A percentile compares a stretch with the other conserved stretches of the same genome.
These are phyloP conservation scores for Pseudocercospora fuligena DNA, from an alignment of 2,329 filamentous ascomycete genomes.

Conservation along the genomic window DNA sequence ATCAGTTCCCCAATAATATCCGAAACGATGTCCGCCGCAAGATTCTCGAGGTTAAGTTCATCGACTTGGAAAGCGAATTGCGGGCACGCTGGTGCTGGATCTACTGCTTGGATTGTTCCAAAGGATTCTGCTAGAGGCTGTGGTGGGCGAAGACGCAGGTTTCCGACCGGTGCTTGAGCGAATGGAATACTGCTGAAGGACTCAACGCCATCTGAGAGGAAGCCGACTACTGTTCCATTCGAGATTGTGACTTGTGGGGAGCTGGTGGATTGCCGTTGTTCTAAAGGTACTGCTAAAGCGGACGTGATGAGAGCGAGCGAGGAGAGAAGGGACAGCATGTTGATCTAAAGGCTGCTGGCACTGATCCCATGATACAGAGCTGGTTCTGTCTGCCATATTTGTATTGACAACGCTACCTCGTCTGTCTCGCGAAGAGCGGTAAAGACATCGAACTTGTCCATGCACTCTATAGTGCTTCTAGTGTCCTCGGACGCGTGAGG, in stretches of 20 bases:
- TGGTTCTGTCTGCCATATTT: background rate
- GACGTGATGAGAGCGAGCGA: background rate
- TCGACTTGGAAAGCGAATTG: conserved; percentile 14
- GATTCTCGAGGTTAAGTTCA: conserved; percentile 39
- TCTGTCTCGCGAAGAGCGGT: too few relatives aligned
- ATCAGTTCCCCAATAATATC: conserved; percentile 39
- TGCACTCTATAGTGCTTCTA: background rate
- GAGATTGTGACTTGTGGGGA: conserved; percentile 36
- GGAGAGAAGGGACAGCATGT: background rate
- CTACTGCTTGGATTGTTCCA: conserved; percentile 14
- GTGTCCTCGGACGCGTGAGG: background rate
- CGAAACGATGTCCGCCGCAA: conserved; percentile 42
- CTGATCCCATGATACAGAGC: too few relatives aligned
- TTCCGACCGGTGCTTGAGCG: conserved; percentile 69
- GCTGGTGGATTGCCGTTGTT: background rate
- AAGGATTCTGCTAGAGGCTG: conserved; percentile 54
- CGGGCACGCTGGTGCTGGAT: conserved; percentile 11
- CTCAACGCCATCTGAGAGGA: conserved; percentile 58
- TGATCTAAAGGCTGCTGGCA: background rate
- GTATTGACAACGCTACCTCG: background rate
- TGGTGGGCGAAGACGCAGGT: conserved; percentile 71
- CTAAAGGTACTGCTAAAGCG: background rate
- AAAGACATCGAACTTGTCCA: background rate
- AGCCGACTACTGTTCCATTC: conserved; percentile 62
- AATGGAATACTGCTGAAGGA: conserved; percentile 76